Evolutionary conservation across 2,329 filamentous ascomycete genomes (phyloP).

Genomic region (Cytospora piceicola): DNA sequence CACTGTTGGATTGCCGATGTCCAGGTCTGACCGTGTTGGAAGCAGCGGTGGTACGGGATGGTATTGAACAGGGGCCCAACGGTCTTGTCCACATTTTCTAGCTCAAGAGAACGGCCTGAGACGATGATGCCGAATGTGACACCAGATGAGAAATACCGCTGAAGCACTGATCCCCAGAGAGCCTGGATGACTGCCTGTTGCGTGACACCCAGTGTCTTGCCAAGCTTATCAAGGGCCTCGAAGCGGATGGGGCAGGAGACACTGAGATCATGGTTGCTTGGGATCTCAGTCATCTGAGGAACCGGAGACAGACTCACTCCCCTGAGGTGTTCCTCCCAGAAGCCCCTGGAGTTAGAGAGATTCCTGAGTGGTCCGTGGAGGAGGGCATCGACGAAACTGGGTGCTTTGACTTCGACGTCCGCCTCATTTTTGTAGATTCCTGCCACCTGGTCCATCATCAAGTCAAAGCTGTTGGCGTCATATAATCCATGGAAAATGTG

Average conservation of each 20-base stretch:
- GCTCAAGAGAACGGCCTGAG: conserved; percentile 75
- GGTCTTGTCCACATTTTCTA: conserved; percentile 66
- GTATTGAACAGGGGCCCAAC: conserved; percentile 92
- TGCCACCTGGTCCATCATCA: conserved; percentile 66
- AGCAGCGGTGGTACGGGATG: conserved; percentile 67
- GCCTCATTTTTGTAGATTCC: conserved; percentile 32
- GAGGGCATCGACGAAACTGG: conserved; percentile 69
- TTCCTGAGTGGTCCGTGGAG: conserved; percentile 68
- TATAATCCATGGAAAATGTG: conserved; percentile 87
- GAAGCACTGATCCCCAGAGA: conserved; percentile 69
- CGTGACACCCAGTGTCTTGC: conserved; percentile 69
- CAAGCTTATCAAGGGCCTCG: conserved; percentile 52
- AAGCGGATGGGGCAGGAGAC: conserved; percentile 43
- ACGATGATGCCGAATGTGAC: conserved; percentile 73
- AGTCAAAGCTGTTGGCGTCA: conserved; percentile 76
- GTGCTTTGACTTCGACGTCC: conserved; percentile 40
- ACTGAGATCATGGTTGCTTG: conserved; percentile 31
- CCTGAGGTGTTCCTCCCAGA: conserved; percentile 68
- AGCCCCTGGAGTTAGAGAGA: conserved; percentile 49
- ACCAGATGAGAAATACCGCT: conserved; percentile 50
- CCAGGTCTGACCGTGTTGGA: conserved; percentile 57
- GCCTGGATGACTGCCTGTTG: conserved; percentile 80
- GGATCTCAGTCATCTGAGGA: conserved; percentile 23
- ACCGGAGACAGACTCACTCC: conserved; percentile 37
- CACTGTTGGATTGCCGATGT: conserved; percentile 62